Evolutionary conservation across 148 eudicot species (phyloP).

Genomic region (Pouteria glomerata): DNA sequence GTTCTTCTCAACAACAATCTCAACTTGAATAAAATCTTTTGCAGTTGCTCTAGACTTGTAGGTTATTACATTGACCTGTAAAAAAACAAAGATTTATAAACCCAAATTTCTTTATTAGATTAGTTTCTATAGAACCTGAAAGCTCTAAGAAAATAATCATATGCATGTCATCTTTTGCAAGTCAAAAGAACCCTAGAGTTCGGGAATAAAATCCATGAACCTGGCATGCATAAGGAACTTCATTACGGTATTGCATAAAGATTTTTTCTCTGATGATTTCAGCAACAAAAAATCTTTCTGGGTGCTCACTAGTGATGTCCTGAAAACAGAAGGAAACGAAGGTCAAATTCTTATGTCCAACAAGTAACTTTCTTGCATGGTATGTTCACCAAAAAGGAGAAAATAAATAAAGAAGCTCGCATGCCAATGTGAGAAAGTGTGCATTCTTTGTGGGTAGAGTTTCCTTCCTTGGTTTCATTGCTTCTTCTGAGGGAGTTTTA

Average conservation of each 20-base stretch:
- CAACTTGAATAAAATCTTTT: constrained; percentile 95
- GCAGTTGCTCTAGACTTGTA: constrained; percentile 88
- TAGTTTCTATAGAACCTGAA: constrained; percentile 1
- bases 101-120: neutral
- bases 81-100: neutral
- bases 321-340: constrained; percentile 24
- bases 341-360: neutral
- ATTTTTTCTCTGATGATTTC: constrained; percentile 96
- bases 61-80: constrained; percentile 81
- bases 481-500: too few species aligned
- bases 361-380: neutral
- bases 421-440: too few species aligned
- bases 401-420: neutral
- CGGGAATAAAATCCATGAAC: constrained; percentile 17
- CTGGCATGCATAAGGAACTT: constrained; percentile 98
- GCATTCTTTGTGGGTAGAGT: too few species aligned
- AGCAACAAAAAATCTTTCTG: constrained; percentile 91
- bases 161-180: neutral
- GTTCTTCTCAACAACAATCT: constrained; percentile 84
- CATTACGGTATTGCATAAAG: constrained; percentile 88
- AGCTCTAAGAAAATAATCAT: neutral
- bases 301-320: constrained; percentile 97
- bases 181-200: neutral
- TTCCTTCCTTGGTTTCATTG: too few species aligned
- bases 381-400: neutral